These are phyloP conservation scores for Ceraceosorus guamensis DNA, from an alignment of 1,284 basidiomycete genomes.

Conservation along the genomic window DNA sequence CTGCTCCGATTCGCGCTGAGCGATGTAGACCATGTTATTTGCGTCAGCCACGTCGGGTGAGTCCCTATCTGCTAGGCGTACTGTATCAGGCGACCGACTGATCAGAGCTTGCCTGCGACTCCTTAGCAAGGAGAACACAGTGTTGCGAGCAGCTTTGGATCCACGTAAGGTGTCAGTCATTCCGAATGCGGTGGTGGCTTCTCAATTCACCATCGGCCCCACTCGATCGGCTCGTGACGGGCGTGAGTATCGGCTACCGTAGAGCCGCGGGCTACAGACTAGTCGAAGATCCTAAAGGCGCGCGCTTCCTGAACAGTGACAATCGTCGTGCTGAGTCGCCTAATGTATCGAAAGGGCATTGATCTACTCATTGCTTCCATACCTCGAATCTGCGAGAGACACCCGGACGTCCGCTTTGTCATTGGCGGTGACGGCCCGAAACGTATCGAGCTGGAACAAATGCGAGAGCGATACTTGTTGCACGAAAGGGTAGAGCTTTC, in stretches of 20 bases:
- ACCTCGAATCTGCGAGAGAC: conserved; percentile 75
- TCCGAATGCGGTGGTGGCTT: conserved; percentile 84
- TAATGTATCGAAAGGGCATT: conserved; percentile 93
- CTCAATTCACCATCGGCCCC: conserved; percentile 68
- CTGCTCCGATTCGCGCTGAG: conserved; percentile 75
- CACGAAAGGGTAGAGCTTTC: conserved; percentile 85
- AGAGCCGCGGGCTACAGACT: conserved; percentile 7
- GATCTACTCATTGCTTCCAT: conserved; percentile 88
- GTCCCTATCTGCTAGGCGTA: conserved; percentile 27
- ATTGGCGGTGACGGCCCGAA: conserved; percentile 91
- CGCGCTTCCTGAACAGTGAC: conserved; percentile 59
- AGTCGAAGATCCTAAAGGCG: not conserved
- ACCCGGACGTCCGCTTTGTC: conserved; percentile 77
- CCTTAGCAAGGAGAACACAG: conserved; percentile 70
- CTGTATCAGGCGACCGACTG: not conserved
- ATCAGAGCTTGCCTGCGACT: not conserved
- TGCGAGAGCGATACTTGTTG: conserved; percentile 80
- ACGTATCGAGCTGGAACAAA: conserved; percentile 86
- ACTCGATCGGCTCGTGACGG: conserved; percentile 1
- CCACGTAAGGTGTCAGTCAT: conserved; percentile 54
- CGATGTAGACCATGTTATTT: conserved; percentile 88
- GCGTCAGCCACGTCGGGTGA: conserved; percentile 93
- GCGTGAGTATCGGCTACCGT: not conserved
- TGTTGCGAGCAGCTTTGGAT: conserved; percentile 64
- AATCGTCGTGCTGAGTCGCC: conserved; percentile 85